Evolutionary conservation across 352 stramenopile genomes (phyloP).

Genomic region (Blastocystis sp.): DNA sequence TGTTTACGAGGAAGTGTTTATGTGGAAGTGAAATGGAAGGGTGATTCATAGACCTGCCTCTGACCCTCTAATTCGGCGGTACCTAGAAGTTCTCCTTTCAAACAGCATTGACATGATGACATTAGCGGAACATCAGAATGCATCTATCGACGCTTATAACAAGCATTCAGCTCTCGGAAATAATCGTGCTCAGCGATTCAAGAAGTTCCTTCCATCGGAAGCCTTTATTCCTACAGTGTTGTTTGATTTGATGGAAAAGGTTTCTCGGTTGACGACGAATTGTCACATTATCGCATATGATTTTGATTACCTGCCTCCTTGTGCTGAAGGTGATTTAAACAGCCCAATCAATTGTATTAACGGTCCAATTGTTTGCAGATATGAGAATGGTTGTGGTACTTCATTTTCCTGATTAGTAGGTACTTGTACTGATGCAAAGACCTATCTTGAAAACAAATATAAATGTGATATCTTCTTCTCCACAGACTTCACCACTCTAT

Average conservation of each 20-base stretch:
- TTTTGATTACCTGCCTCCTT: slow-evolving; percentile 48
- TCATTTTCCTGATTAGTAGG: background rate
- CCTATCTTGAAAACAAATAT: slow-evolving; percentile 15
- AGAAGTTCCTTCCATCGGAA: slow-evolving; percentile 17
- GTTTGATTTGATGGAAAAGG: background rate
- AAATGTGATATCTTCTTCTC: slow-evolving; percentile 43
- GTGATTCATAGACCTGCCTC: slow-evolving; percentile 3
- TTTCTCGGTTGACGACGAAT: background rate
- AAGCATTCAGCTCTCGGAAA: slow-evolving; percentile 1
- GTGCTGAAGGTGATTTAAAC: slow-evolving; percentile 9
- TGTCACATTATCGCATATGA: background rate
- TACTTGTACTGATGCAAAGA: background rate
- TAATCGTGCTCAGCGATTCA: slow-evolving; percentile 15
- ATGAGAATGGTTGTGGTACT: background rate
- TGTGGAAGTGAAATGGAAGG: background rate
- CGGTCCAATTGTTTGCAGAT: slow-evolving; percentile 44
- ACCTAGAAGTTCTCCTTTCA: background rate
- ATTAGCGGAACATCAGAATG: slow-evolving; percentile 17
- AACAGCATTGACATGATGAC: background rate
- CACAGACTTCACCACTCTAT: background rate
- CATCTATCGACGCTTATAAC: slow-evolving; percentile 32
- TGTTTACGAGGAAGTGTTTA: background rate
- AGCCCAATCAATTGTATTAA: slow-evolving; percentile 32
- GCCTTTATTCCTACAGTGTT: slow-evolving; percentile 43
- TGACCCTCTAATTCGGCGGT: slow-evolving; percentile 15